These are phyloP conservation scores for Adansonia grandidieri DNA, from an alignment of 441 rosid species.

Conservation along the genomic window DNA sequence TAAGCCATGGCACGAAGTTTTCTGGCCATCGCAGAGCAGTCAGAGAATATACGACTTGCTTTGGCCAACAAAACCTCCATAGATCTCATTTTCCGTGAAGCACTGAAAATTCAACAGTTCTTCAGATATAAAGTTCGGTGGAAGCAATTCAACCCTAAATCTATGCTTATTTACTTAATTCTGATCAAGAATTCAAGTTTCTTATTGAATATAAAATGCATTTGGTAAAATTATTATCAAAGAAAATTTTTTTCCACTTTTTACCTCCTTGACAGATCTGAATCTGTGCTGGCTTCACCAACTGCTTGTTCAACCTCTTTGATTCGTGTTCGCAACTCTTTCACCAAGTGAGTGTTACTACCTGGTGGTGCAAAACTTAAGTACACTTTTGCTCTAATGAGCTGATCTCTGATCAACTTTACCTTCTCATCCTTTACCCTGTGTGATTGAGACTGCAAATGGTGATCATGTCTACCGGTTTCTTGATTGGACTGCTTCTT, in stretches of 20 bases:
- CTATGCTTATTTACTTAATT: conserved; percentile 19
- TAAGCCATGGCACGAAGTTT: conserved; percentile 84
- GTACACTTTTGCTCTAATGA: conserved; percentile 80
- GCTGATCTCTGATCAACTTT: conserved; percentile 74
- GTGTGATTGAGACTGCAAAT: conserved; percentile 34
- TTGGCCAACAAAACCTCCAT: conserved; percentile 65
- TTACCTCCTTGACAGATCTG: conserved; percentile 79
- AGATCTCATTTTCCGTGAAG: conserved; percentile 66
- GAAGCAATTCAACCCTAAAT: conserved; percentile 27
- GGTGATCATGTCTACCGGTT: conserved; percentile 39
- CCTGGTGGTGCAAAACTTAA: conserved; percentile 68
- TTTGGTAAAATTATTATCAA: not conserved
- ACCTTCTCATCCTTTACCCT: conserved; percentile 63
- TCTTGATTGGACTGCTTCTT: conserved; percentile 45
- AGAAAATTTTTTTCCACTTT: not conserved
- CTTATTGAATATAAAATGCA: not conserved
- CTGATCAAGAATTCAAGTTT: conserved; percentile 21
- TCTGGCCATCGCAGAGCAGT: conserved; percentile 70
- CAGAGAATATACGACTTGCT: conserved; percentile 63
- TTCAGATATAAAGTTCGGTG: conserved; percentile 29
- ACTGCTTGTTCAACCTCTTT: conserved; percentile 74
- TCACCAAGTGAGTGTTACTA: conserved; percentile 72
- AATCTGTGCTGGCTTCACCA: conserved; percentile 67
- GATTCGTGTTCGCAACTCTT: conserved; percentile 68
- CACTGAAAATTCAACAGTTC: conserved; percentile 50